These are phyloP conservation scores for Digitaria exilis DNA, from an alignment of 202 grass and related monocot genomes.

Conservation along the genomic window DNA sequence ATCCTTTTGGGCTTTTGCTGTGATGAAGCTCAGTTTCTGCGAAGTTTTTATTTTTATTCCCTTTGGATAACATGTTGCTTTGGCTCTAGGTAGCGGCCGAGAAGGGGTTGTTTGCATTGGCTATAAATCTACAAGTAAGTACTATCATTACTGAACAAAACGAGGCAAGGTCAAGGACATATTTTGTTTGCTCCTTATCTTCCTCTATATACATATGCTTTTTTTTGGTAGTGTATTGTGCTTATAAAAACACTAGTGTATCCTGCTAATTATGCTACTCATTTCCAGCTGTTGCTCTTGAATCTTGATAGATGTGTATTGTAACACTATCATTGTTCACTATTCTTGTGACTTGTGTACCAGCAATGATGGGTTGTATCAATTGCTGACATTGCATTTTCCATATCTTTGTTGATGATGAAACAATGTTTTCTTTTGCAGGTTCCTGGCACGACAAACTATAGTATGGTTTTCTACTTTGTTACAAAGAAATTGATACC, in stretches of 20 bases:
- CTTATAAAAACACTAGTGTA: not conserved
- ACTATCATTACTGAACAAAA: constrained; percentile 24
- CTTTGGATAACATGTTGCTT: constrained; percentile 36
- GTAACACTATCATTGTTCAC: not conserved
- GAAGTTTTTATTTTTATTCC: constrained; percentile 12
- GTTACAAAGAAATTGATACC: constrained; percentile 71
- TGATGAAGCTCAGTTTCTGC: constrained; percentile 20
- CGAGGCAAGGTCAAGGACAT: not conserved
- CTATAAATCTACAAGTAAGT: constrained; percentile 97
- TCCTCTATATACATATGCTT: not conserved
- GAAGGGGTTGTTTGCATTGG: constrained; percentile 90
- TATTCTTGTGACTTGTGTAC: not conserved
- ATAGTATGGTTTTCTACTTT: constrained; percentile 99
- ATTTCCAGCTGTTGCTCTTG: not conserved
- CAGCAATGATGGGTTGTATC: not conserved
- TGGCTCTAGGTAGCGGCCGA: constrained; percentile 86
- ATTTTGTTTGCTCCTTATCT: not conserved
- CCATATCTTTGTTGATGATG: constrained; percentile 26
- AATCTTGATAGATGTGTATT: not conserved
- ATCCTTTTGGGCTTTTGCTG: too few relatives aligned
- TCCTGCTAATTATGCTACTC: not conserved
- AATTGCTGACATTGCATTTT: constrained; percentile 5
- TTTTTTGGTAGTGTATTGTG: not conserved
- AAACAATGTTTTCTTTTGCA: constrained; percentile 51
- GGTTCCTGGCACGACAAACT: constrained; percentile 94